Conservation (phyloP, 139 green algal genomes). For the Micromonas pusilla region DNA sequence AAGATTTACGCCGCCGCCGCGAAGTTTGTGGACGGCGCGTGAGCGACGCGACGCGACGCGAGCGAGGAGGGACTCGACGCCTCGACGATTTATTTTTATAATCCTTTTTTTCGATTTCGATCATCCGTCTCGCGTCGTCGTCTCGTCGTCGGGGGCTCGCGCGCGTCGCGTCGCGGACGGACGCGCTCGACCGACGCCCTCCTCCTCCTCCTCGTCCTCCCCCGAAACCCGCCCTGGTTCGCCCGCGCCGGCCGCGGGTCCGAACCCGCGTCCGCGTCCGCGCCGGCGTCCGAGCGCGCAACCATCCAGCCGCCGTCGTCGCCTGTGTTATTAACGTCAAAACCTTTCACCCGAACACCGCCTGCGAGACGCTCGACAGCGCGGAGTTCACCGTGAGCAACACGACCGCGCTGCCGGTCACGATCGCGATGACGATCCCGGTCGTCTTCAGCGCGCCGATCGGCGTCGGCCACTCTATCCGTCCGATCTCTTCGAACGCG, state of each 20-base stretch:
- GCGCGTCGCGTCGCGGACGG: too few species aligned
- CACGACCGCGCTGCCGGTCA: constrained; percentile 33
- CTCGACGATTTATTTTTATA: background rate
- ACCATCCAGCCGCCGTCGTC: background rate
- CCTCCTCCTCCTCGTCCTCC: too few species aligned
- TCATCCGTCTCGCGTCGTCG: too few species aligned
- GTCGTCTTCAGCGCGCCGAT: constrained; percentile 44
- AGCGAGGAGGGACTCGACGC: background rate
- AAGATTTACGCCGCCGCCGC: constrained; percentile 29
- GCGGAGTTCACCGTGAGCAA: constrained; percentile 47
- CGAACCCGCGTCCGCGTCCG: too few species aligned
- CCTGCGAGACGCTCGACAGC: constrained; percentile 38
- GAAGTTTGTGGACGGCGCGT: constrained; percentile 30
- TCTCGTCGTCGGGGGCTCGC: too few species aligned
- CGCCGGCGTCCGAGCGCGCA: too few species aligned
- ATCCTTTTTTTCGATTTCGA: too few species aligned
- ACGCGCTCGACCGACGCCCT: too few species aligned
- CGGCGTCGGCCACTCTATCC: constrained; percentile 51
- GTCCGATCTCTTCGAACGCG: constrained; percentile 39
- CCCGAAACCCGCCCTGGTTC: too few species aligned
- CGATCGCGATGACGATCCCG: constrained; percentile 48
- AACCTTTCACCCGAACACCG: constrained; percentile 5
- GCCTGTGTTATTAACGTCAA: background rate
- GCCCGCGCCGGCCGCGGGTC: too few species aligned
- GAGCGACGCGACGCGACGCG: too few species aligned